Percentiles rank a stretch among this genome's conserved stretches.
Conservation (phyloP, 192 early-diverging fungal species). For the Coemansia sp. region DNA sequence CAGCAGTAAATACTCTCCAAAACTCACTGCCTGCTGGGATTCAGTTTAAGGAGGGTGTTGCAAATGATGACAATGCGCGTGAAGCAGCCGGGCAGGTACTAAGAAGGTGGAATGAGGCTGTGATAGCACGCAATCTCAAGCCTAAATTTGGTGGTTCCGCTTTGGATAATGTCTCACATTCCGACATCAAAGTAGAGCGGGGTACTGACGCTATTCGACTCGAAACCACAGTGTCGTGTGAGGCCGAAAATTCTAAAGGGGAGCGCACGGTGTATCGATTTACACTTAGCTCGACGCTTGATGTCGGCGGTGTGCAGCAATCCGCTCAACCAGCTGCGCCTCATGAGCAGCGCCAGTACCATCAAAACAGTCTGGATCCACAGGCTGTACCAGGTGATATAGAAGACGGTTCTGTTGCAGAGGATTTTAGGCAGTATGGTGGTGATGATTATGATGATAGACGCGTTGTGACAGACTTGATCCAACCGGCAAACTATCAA, state of each 20-base stretch:
- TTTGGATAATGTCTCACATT: conserved; percentile 27
- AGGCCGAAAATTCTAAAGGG: conserved; percentile 49
- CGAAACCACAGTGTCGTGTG: conserved; percentile 53
- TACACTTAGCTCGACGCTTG: conserved; percentile 52
- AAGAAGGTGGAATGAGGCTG: conserved; percentile 50
- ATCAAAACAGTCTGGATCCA: neutral
- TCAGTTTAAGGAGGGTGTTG: conserved; percentile 55
- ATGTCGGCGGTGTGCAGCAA: conserved; percentile 36
- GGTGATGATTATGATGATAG: neutral
- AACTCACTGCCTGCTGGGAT: conserved; percentile 21
- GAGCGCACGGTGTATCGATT: conserved; percentile 54
- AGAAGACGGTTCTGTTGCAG: neutral
- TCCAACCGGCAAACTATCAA: conserved; percentile 46
- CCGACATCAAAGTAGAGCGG: conserved; percentile 22
- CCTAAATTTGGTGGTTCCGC: conserved; percentile 19
- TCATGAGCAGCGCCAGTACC: conserved; percentile 1
- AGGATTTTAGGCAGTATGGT: neutral
- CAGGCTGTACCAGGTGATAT: neutral
- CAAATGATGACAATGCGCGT: conserved; percentile 43
- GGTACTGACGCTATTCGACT: conserved; percentile 52
- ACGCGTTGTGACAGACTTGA: conserved; percentile 19
- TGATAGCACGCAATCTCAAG: conserved; percentile 39
- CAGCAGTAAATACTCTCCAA: conserved; percentile 5
- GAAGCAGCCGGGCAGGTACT: conserved; percentile 51
- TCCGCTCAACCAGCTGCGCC: neutral